phyloP scores from a whole-genome alignment of 1,284 basidiomycete genomes.

The Porogramme epimiltina region DNA sequence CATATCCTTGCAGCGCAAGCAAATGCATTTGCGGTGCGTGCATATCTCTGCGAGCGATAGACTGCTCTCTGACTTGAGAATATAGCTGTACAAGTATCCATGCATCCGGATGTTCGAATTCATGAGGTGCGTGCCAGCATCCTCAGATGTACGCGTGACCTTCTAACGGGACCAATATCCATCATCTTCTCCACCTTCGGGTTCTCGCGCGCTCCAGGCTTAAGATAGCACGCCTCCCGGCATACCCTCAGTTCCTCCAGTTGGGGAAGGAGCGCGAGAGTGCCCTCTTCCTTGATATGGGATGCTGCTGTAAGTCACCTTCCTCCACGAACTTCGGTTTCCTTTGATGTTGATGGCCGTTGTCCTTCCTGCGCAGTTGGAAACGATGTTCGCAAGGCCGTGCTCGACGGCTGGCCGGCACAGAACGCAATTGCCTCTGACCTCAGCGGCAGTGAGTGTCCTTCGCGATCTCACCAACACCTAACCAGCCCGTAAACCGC shows the following conservation, averaged over 20 bases:
- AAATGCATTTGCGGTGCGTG: constrained; percentile 17
- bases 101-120: constrained; percentile 22
- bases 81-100: constrained; percentile 15
- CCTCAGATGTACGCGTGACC: too few species aligned
- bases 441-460: constrained; percentile 29
- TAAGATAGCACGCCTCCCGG: constrained; percentile 16
- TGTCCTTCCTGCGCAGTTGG: constrained; percentile 41
- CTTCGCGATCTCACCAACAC: neutral
- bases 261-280: constrained; percentile 37
- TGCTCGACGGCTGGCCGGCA: constrained; percentile 39
- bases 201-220: constrained; percentile 19
- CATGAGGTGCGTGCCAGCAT: constrained; percentile 17
- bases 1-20: constrained; percentile 15
- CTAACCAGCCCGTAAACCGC: constrained; percentile 13
- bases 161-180: neutral
- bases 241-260: constrained; percentile 29
- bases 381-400: constrained; percentile 42
- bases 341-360: neutral
- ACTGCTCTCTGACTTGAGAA: neutral
- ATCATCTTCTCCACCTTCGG: neutral
- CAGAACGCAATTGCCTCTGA: constrained; percentile 36
- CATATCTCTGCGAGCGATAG: neutral
- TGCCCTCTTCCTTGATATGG: constrained; percentile 47
- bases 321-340: neutral
- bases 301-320: constrained; percentile 47